A percentile compares a stretch with the other conserved stretches of the same genome.
Evolutionary conservation across 345 rosid species (phyloP).

Genomic region (Triadica sebifera): DNA sequence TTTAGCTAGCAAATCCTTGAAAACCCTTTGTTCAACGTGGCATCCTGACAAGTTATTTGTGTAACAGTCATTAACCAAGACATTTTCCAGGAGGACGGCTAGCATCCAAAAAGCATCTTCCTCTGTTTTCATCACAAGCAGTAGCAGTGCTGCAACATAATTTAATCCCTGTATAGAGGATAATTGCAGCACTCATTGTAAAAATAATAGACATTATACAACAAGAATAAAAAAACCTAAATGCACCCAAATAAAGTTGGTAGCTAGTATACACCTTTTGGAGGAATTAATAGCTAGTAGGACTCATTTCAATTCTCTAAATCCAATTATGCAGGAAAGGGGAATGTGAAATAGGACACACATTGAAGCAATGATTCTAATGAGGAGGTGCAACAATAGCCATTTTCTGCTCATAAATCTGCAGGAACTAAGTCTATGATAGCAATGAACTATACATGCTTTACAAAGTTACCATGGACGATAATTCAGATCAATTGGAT

Average conservation of each 20-base stretch:
- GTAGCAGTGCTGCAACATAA: constrained; percentile 87
- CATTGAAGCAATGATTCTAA: neutral
- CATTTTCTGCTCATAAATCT: neutral
- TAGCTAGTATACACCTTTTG: neutral
- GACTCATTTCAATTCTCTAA: neutral
- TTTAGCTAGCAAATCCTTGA: constrained; percentile 84
- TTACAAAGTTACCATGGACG: neutral
- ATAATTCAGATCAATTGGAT: neutral
- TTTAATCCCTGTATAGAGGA: constrained; percentile 70
- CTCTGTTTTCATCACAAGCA: constrained; percentile 99
- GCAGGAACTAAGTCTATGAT: neutral
- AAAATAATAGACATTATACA: neutral
- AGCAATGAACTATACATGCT: no score
- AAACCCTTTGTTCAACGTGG: constrained; percentile 97
- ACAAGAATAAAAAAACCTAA: neutral
- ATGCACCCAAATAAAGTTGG: neutral
- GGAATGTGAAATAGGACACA: neutral
- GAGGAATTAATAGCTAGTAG: no score
- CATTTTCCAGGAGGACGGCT: constrained; percentile 92
- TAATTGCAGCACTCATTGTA: neutral
- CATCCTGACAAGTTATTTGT: constrained; percentile 92
- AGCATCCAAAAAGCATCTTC: constrained; percentile 99
- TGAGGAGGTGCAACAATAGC: neutral
- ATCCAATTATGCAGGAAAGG: neutral
- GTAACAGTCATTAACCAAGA: constrained; percentile 92